These are phyloP conservation scores for Myxozyma mucilagina DNA, from an alignment of 805 yeast species.

Conservation along the genomic window DNA sequence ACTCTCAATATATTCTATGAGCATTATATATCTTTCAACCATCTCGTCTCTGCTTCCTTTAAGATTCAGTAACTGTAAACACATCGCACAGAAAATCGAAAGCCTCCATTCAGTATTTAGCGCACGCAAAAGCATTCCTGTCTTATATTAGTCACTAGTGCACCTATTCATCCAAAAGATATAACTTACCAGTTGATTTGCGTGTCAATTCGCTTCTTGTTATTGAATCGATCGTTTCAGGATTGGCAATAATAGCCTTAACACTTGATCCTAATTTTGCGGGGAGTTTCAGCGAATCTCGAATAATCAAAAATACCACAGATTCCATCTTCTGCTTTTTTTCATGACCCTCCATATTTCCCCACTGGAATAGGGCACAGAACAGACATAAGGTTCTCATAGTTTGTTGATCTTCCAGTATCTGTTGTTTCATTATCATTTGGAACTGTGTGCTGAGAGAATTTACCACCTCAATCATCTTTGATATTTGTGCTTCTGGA, in stretches of 20 bases:
- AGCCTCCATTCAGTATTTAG: slow-evolving; percentile 55
- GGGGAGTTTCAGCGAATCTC: slow-evolving; percentile 71
- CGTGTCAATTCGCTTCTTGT: neutral
- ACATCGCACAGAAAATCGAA: slow-evolving; percentile 44
- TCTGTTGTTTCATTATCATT: slow-evolving; percentile 2
- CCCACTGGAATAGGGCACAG: slow-evolving; percentile 54
- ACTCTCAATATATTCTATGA: slow-evolving; percentile 39
- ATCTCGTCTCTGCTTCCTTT: neutral
- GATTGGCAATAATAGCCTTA: slow-evolving; percentile 46
- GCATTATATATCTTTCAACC: slow-evolving; percentile 13
- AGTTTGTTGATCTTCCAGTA: slow-evolving; percentile 17
- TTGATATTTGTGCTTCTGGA: too few species aligned
- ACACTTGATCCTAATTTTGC: slow-evolving; percentile 44
- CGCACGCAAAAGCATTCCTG: slow-evolving; percentile 57
- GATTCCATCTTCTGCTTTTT: slow-evolving; percentile 19
- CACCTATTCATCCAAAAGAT: neutral
- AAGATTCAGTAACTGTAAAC: slow-evolving; percentile 20
- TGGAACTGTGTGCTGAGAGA: too few species aligned
- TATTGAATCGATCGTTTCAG: slow-evolving; percentile 32
- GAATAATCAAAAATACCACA: slow-evolving; percentile 55
- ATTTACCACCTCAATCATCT: too few species aligned
- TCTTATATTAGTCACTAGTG: neutral
- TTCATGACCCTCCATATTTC: slow-evolving; percentile 28
- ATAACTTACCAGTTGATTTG: slow-evolving; percentile 36
- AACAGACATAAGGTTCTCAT: slow-evolving; percentile 50